Base-by-base conservation (phyloP, 495 filamentous ascomycete genomes). In the Hypoxylon fragiforme region DNA sequence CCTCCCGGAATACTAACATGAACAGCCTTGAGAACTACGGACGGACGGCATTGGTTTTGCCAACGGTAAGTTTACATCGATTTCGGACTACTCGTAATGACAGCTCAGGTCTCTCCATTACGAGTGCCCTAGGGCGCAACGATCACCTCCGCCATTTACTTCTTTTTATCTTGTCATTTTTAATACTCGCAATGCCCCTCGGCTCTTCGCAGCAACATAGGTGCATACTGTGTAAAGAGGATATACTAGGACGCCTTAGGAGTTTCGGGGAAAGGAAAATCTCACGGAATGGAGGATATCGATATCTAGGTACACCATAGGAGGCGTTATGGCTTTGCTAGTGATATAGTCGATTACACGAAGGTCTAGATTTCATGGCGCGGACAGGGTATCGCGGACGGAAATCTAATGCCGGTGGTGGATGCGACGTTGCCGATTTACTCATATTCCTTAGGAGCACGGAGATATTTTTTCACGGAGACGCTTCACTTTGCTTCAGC, bases 61-160 rank as follows among this genome's bases (percentile, higher is more conserved):
- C 28, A 28, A 54, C 34, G 65, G 62, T 65, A 65, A 67, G 62
- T 67, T 47, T 15, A 31, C 21, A 36, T 52, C 41, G 44, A 41
- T 40, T 44, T 47, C 18, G 20, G 32, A 47, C 31, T 15, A 44
- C 44, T 36, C 39, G 32, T 52, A 57, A 42, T 43, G 52, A 41
- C 13, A 16, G 12, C 14, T 6, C n/a, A 26, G 26, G 34, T 19
- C 13, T 14, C 28, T 26, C n/a, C n/a, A n/a, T n/a, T n/a, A n/a
- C n/a, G n/a, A n/a, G n/a, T n/a, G n/a, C n/a, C n/a, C n/a, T 13
- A 36, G 11, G 40, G 16, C 32, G 38, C 32, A 50, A 48, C 14
- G 31, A 18, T 35, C 36, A 26, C 22, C 50, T 22, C 14, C 32
- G n/a, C 21, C 43, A 18, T 40, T 32, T 40, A 24, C n/a, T 44